phyloP scores from a whole-genome alignment of 192 early-diverging fungal species.

The Haplosporangium gracile region DNA sequence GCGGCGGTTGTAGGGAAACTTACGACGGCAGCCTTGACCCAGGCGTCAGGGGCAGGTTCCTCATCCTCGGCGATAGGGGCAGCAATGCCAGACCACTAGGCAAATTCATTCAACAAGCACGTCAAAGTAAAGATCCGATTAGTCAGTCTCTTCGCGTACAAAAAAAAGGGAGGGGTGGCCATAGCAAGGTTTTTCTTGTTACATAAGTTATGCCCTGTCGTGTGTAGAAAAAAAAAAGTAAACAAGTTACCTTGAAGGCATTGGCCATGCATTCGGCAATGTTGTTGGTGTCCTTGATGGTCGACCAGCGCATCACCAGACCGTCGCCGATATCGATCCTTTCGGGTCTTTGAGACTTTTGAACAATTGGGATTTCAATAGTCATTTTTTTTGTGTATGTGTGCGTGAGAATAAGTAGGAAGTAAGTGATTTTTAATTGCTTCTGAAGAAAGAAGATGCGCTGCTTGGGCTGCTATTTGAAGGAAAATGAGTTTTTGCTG shows the following conservation, averaged over 20 bases:
- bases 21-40: constrained; percentile 9
- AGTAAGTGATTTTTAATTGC: not conserved
- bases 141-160: too few relatives aligned
- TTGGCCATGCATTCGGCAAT: constrained; percentile 5
- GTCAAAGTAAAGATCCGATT: not conserved
- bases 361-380: not conserved
- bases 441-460: not conserved
- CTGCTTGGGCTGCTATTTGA: too few relatives aligned
- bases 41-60: constrained; percentile 8
- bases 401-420: not conserved
- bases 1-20: not conserved
- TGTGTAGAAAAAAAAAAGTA: not conserved
- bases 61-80: not conserved
- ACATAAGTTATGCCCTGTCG: too few relatives aligned
- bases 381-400: not conserved
- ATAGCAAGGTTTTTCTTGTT: not conserved
- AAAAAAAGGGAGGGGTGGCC: not conserved
- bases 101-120: not conserved
- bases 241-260: constrained; percentile 12
- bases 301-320: constrained; percentile 39
- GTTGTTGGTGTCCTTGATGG: constrained; percentile 11
- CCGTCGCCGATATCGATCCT: constrained; percentile 45
- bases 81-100: constrained; percentile 13
- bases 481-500: too few relatives aligned
- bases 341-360: constrained; percentile 9